phyloP scores from a whole-genome alignment of 2,329 filamentous ascomycete genomes.

The Fusarium siculi region DNA sequence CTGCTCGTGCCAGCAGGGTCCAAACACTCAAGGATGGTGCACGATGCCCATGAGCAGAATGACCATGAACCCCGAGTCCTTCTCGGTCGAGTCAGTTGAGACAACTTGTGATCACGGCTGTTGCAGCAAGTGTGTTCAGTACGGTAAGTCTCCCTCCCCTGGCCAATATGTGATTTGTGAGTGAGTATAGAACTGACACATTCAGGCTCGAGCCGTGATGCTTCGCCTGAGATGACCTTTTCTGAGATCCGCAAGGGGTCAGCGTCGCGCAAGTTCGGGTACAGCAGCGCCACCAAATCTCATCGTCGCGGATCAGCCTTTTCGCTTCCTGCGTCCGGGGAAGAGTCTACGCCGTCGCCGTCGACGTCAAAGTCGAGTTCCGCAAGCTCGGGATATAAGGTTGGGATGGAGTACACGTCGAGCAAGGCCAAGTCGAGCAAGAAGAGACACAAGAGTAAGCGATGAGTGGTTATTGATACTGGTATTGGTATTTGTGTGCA shows the following conservation, averaged over 20 bases:
- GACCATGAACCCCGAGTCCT: constrained; percentile 47
- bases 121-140: constrained; percentile 59
- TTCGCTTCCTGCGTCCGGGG: constrained; percentile 31
- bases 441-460: constrained; percentile 43
- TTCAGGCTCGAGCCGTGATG: constrained; percentile 47
- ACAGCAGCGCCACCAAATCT: constrained; percentile 44
- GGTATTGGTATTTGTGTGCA: neutral
- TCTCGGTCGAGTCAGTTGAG: constrained; percentile 51
- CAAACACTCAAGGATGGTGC: constrained; percentile 66
- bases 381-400: constrained; percentile 40
- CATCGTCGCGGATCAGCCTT: constrained; percentile 47
- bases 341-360: constrained; percentile 27
- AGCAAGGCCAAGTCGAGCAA: constrained; percentile 44
- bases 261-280: constrained; percentile 51
- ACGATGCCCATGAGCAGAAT: constrained; percentile 50
- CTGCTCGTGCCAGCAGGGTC: constrained; percentile 62
- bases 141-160: constrained; percentile 45
- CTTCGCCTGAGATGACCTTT: constrained; percentile 52
- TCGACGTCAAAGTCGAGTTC: constrained; percentile 41
- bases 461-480: neutral
- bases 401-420: constrained; percentile 46
- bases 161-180: neutral
- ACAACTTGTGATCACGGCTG: constrained; percentile 64
- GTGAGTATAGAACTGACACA: neutral
- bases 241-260: constrained; percentile 52